Base-by-base conservation (phyloP, 2,329 filamentous ascomycete genomes). In the Microdochium nivale region DNA sequence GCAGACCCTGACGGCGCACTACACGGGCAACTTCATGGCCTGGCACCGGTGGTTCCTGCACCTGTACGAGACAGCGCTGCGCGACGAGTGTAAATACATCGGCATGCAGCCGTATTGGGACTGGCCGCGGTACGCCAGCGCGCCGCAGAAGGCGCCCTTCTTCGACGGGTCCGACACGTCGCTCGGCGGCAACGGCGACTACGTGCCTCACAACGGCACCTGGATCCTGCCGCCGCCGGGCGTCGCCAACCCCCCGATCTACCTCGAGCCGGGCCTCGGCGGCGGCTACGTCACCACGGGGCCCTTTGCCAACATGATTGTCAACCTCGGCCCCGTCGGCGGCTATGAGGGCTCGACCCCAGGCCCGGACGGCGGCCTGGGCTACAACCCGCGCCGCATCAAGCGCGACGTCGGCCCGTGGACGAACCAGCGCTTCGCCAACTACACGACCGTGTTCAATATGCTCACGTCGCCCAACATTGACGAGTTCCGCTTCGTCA, bases 281-380 rank as follows among this genome's bases (percentile, higher is more conserved):
- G 79, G 80, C 40, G 80, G 79, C 21, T 82, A 78, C 59, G 67
- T 83, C 2, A 67, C 61, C 14, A 68, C 65, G 0, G 78, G 78
- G 0, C 79, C 79, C 1, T 71, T 81, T n/a, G 62, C 60, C 25
- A 63, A 71, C 55, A 66, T 70, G 59, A 62, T 53, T 1, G 65
- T 74, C 50, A 72, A 69, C 51, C 60, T 74, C 1, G 71, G 71
- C 0, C 71, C 71, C 14, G 63, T 65, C 7, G 59, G 62, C 3
- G 63, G 63, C 4, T 59, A 62, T 19, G 55, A 51, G 14, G 59
- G 55, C 2, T 54, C 53, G 0, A 49, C 48, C 1, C 27, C 59
- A 16, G 59, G 53, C 11, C 52, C 62, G 1, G 52, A 58, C 8
- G 60, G 59, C n/a, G 61, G 60, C 3, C 59, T 69, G 9, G 60